Percentiles rank a stretch among this genome's conserved stretches.
Conservation (phyloP, 306 rosid species). For the Comarum palustre region DNA sequence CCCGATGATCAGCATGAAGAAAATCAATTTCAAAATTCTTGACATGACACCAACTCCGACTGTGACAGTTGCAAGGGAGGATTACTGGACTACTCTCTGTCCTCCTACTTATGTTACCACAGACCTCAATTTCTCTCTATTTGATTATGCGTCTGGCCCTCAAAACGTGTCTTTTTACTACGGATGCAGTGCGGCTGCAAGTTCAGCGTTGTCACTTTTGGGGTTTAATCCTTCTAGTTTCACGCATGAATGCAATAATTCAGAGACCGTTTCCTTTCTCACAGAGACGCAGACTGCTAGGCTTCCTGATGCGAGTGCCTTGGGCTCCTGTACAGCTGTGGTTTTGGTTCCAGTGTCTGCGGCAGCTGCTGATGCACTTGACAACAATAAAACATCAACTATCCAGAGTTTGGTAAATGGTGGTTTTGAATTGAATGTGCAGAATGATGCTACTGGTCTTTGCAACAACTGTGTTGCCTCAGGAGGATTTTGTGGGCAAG, state of each 20-base stretch:
- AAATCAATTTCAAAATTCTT: neutral
- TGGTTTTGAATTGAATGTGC: neutral
- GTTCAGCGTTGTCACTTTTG: neutral
- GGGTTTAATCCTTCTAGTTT: neutral
- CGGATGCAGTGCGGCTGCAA: neutral
- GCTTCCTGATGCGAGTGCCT: neutral
- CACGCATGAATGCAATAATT: rapidly evolving
- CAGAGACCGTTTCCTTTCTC: neutral
- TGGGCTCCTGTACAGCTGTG: neutral
- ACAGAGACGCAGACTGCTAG: neutral
- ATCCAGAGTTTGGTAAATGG: neutral
- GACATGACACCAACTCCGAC: neutral
- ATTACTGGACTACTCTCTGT: neutral
- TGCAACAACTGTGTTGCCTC: neutral
- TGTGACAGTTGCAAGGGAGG: neutral
- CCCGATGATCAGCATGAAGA: neutral
- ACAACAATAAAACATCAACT: rapidly evolving
- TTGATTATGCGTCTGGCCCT: neutral
- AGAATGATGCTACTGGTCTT: no score
- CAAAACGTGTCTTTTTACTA: neutral
- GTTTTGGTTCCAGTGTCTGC: neutral
- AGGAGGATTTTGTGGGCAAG: neutral
- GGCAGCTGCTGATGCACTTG: neutral
- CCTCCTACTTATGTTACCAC: neutral
- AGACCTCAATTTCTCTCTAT: neutral